Conservation (phyloP, 2,329 filamentous ascomycete genomes). For the Fusarium sp. region DNA sequence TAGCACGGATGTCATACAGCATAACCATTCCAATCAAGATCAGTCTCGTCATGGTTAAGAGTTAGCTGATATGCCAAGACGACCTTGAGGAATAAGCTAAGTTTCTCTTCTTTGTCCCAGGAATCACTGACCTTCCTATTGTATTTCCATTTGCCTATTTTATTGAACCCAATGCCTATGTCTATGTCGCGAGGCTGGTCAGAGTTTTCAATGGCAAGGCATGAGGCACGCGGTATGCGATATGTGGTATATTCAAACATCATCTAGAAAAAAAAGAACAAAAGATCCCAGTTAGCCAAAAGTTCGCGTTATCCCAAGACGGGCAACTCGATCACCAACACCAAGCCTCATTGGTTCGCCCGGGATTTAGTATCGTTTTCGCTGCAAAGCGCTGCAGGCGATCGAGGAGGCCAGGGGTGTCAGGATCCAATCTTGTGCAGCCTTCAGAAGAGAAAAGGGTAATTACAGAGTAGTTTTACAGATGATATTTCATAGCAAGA, state of each 20-base stretch:
- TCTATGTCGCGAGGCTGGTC: not conserved
- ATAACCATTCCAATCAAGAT: conserved; percentile 19
- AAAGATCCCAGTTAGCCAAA: conserved; percentile 25
- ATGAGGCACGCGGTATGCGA: not conserved
- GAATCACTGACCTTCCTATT: conserved; percentile 6
- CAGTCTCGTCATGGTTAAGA: conserved; percentile 1
- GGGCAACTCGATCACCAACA: conserved; percentile 38
- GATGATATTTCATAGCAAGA: not conserved
- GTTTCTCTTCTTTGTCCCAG: not conserved
- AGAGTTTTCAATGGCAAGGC: conserved; percentile 29
- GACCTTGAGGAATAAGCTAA: not conserved
- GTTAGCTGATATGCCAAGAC: conserved; percentile 14
- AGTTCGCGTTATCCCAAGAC: conserved; percentile 36
- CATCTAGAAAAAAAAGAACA: conserved; percentile 30
- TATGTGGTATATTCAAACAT: not conserved
- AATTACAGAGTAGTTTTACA: not conserved
- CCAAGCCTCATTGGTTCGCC: conserved; percentile 18
- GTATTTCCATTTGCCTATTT: not conserved
- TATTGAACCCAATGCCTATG: not conserved
- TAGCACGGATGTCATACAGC: conserved; percentile 8
- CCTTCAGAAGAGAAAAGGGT: conserved; percentile 2
- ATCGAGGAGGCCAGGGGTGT: conserved; percentile 31
- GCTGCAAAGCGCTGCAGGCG: conserved; percentile 38
- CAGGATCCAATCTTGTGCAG: conserved; percentile 33
- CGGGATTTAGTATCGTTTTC: conserved; percentile 23